Evolutionary conservation across 2,329 filamentous ascomycete genomes (phyloP).

Genomic region (Pyrenophora seminiperda): DNA sequence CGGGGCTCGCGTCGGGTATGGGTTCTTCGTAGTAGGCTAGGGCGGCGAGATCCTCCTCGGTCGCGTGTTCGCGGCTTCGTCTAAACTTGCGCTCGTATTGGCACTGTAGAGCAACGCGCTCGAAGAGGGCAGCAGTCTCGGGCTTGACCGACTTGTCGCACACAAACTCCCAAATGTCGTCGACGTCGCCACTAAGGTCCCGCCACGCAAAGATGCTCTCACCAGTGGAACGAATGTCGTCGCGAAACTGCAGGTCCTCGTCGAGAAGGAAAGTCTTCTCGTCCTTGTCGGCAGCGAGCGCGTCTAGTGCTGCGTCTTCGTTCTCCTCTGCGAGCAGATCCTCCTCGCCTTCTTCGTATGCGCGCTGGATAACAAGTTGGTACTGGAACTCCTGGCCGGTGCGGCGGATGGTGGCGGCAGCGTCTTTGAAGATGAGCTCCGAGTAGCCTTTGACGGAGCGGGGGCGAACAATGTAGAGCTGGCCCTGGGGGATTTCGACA

Average conservation of each 20-base stretch:
- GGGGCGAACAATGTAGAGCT: conserved; percentile 95
- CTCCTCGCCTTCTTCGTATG: conserved; percentile 96
- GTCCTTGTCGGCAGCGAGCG: conserved; percentile 81
- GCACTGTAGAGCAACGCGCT: conserved; percentile 83
- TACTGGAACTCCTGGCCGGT: conserved; percentile 97
- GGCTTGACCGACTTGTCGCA: conserved; percentile 76
- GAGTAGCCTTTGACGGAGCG: conserved; percentile 96
- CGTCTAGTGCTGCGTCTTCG: conserved; percentile 77
- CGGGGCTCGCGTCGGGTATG: conserved; percentile 64
- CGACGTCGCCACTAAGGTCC: conserved; percentile 89
- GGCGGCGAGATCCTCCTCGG: conserved; percentile 77
- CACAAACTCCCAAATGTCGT: conserved; percentile 97
- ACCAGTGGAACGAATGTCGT: conserved; percentile 77
- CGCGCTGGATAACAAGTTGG: conserved; percentile 92
- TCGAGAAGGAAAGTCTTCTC: conserved; percentile 98
- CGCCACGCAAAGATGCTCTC: conserved; percentile 92
- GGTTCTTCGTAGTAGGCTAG: conserved; percentile 76
- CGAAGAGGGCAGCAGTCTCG: conserved; percentile 77
- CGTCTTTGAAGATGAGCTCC: conserved; percentile 98
- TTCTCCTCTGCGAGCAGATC: conserved; percentile 89
- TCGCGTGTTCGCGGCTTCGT: conserved; percentile 77
- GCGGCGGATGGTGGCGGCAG: conserved; percentile 85
- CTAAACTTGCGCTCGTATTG: conserved; percentile 98
- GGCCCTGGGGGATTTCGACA: conserved; percentile 91
- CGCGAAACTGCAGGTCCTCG: conserved; percentile 84